Evolutionary conservation across 345 rosid genomes (phyloP).

Genomic region (Cochlearia excelsa): DNA sequence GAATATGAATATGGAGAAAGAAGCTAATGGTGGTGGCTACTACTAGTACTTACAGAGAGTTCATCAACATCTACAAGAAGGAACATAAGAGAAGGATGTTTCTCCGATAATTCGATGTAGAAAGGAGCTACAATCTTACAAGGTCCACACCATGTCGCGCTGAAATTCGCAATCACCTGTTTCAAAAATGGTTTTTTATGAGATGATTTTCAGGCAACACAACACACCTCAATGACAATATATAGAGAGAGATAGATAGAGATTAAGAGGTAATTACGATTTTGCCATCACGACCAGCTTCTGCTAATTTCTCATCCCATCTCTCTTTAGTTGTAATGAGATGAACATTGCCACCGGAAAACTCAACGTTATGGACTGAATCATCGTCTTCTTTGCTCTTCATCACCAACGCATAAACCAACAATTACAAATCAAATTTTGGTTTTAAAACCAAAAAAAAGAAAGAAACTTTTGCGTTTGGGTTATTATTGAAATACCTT

Average conservation of each 20-base stretch:
- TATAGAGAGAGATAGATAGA: neutral
- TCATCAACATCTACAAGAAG: conserved; percentile 79
- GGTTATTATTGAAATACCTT: conserved; percentile 28
- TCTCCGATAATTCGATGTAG: conserved; percentile 65
- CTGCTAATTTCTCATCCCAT: conserved; percentile 72
- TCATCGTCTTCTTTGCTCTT: conserved; percentile 43
- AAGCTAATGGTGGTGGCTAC: no score
- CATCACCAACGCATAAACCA: no score
- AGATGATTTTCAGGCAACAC: no score
- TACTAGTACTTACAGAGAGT: conserved; percentile 52
- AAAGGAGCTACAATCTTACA: conserved; percentile 69
- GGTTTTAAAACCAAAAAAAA: neutral
- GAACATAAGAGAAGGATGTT: conserved; percentile 63
- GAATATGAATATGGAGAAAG: no score
- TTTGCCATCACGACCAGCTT: conserved; percentile 64
- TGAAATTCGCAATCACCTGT: conserved; percentile 83
- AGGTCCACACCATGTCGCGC: conserved; percentile 90
- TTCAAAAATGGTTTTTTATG: neutral
- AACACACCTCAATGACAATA: no score
- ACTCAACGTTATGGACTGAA: conserved; percentile 44
- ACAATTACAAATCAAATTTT: no score
- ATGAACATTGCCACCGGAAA: conserved; percentile 59
- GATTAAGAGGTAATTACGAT: conserved; percentile 39
- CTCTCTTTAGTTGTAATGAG: conserved; percentile 54
- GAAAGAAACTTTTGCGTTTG: no score